Conservation (phyloP, 2,329 filamentous ascomycete species). For the Alternaria consortialis region DNA sequence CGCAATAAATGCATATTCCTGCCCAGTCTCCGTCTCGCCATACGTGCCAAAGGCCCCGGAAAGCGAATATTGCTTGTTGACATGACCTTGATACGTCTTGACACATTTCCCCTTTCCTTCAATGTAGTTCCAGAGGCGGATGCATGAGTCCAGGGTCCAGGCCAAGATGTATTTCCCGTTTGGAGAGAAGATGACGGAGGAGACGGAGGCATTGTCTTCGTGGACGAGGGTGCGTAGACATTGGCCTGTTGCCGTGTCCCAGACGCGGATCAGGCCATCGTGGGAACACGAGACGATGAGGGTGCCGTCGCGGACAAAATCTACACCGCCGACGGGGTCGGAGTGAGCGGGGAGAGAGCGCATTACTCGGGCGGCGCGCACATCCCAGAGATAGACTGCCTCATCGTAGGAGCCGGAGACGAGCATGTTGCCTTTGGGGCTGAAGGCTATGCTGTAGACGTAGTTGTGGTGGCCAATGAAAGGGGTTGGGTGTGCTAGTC, state of each 20-base stretch:
- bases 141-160: constrained; percentile 87
- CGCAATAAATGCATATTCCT: constrained; percentile 69
- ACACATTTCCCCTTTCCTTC: constrained; percentile 87
- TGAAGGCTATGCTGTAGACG: constrained; percentile 91
- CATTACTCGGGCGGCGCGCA: constrained; percentile 87
- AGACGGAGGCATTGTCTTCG: constrained; percentile 92
- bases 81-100: constrained; percentile 96
- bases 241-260: constrained; percentile 95
- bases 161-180: constrained; percentile 94
- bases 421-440: constrained; percentile 97
- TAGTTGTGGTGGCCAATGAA: constrained; percentile 95
- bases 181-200: constrained; percentile 88
- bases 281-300: constrained; percentile 90
- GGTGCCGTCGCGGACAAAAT: constrained; percentile 91
- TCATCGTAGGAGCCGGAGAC: constrained; percentile 97
- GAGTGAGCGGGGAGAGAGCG: constrained; percentile 91
- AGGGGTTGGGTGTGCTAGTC: constrained; percentile 66
- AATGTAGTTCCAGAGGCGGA: constrained; percentile 95
- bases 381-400: constrained; percentile 96
- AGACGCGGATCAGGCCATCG: constrained; percentile 80
- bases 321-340: constrained; percentile 91
- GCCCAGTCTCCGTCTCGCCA: constrained; percentile 39
- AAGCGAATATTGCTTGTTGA: constrained; percentile 85
- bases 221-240: constrained; percentile 94
- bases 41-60: constrained; percentile 82